Conservation (phyloP, 345 rosid species). For the Orychophragmus violaceus region DNA sequence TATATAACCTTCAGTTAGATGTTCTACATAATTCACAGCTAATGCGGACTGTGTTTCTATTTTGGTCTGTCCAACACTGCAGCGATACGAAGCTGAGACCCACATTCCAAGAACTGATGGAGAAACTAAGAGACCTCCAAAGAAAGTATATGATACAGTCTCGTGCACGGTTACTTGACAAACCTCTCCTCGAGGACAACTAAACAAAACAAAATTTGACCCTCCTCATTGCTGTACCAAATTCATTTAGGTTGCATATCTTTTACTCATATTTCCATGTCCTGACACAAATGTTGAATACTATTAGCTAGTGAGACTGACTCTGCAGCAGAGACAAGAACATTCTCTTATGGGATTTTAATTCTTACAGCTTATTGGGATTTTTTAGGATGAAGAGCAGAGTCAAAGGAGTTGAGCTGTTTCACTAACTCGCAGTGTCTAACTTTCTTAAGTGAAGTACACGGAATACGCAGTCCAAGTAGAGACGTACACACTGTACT, state of each 20-base stretch:
- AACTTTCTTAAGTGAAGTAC: slow-evolving; percentile 85
- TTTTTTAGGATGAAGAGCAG: slow-evolving; percentile 74
- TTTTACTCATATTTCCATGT: slow-evolving; percentile 9
- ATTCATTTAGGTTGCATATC: slow-evolving; percentile 59
- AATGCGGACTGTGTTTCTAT: not conserved
- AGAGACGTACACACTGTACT: slow-evolving; percentile 82
- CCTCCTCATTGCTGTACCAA: slow-evolving; percentile 91
- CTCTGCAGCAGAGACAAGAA: not conserved
- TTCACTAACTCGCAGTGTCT: slow-evolving; percentile 69
- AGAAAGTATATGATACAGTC: slow-evolving; percentile 48
- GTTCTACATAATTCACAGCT: not conserved
- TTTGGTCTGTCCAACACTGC: slow-evolving; percentile 19
- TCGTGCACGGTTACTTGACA: slow-evolving; percentile 41
- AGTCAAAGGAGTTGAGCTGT: slow-evolving; percentile 83
- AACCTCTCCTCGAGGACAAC: slow-evolving; percentile 36
- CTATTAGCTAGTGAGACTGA: not conserved
- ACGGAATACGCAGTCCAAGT: slow-evolving; percentile 91
- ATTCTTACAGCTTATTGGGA: not conserved
- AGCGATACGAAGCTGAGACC: slow-evolving; percentile 78
- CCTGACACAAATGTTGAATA: not conserved
- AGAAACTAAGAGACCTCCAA: slow-evolving; percentile 68
- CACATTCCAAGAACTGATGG: slow-evolving; percentile 77
- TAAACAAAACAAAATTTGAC: slow-evolving; percentile 3
- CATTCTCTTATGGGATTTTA: not conserved
- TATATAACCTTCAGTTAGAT: not conserved